Base-by-base conservation (phyloP, 495 filamentous ascomycete species). In the Jackrogersella minutella region DNA sequence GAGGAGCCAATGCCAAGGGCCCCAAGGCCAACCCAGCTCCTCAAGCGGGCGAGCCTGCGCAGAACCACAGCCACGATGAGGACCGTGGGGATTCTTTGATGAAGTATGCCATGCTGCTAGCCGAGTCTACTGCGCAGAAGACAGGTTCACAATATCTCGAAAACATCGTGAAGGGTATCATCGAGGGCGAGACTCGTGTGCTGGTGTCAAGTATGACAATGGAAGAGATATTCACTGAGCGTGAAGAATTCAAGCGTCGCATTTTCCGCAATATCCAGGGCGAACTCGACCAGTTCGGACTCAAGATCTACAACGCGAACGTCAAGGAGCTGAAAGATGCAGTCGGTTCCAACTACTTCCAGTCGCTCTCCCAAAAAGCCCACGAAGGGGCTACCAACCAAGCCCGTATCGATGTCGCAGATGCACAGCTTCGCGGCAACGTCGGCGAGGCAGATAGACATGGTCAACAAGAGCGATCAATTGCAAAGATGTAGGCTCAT, bases 81-180 rank as follows among this genome's bases (percentile, higher is more conserved):
- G 81, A 83, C 40, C 76, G 70, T 11, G 77, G 75, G 2, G 81
- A 87, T 40, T 77, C 90, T 1, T 80, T 95, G 17, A 83, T 84
- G 75, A 92, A 92, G 78, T 95, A 92, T 66, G 91, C 91, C 55
- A 87, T 88, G 71, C 81, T 93, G 6, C 79, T 93, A 5, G 89
- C 90, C 16, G 90, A 87, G 50, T 81, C 78, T 1, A 82, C 82
- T 34, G 76, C 77, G 70, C 69, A 65, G 28, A 75, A 61, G 70
- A 74, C 77, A 19, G 79, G 83, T n/a, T 79, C 79, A 11, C 82
- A 83, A 49, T 89, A 93, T 74, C 88, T 93, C 30, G 89, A 93
- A 73, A 88, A 90, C 71, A 95, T 93, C 58, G 89, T 93, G 63
- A 93, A 91, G 78, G 91, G 91, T 58, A 91, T 95, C 76, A 93